Conservation (phyloP, 192 early-diverging fungal genomes). For the Coemansia aciculifera region DNA sequence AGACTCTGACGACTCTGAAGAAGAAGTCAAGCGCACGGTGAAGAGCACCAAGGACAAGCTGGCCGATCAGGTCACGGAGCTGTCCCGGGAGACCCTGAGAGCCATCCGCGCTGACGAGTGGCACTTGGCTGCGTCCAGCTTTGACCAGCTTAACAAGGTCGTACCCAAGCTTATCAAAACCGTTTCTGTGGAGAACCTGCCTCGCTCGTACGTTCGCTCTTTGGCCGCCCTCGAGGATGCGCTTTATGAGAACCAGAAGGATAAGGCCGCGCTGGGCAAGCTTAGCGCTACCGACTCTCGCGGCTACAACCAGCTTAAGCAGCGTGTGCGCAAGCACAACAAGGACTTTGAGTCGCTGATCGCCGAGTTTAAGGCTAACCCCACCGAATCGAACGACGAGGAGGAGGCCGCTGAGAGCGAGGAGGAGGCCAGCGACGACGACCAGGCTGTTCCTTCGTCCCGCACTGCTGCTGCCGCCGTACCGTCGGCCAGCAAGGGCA, state of each 20-base stretch:
- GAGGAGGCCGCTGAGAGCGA: conserved; percentile 25
- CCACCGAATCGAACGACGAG: conserved; percentile 42
- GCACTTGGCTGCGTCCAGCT: conserved; percentile 65
- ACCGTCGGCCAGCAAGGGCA: conserved; percentile 3
- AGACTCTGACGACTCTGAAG: conserved; percentile 66
- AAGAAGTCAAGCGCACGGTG: conserved; percentile 72
- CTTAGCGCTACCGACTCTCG: conserved; percentile 80
- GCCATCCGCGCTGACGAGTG: conserved; percentile 88
- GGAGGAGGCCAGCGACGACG: conserved; percentile 20
- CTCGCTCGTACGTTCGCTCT: conserved; percentile 33
- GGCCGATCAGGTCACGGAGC: conserved; percentile 74
- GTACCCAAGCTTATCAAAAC: conserved; percentile 59
- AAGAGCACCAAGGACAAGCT: conserved; percentile 81
- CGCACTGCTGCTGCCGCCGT: conserved; percentile 11
- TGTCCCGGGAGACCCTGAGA: conserved; percentile 68
- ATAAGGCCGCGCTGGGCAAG: conserved; percentile 81
- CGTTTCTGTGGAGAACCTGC: conserved; percentile 31
- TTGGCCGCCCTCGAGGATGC: conserved; percentile 68
- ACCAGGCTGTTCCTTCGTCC: conserved; percentile 19
- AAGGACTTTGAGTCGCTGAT: conserved; percentile 75
- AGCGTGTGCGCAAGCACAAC: conserved; percentile 87
- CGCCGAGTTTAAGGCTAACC: conserved; percentile 61
- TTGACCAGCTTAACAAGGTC: conserved; percentile 78
- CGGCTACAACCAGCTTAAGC: conserved; percentile 89
- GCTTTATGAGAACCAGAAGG: conserved; percentile 25